Base-by-base conservation (phyloP, 75 land plant genomes). In the Cryptomeria japonica region DNA sequence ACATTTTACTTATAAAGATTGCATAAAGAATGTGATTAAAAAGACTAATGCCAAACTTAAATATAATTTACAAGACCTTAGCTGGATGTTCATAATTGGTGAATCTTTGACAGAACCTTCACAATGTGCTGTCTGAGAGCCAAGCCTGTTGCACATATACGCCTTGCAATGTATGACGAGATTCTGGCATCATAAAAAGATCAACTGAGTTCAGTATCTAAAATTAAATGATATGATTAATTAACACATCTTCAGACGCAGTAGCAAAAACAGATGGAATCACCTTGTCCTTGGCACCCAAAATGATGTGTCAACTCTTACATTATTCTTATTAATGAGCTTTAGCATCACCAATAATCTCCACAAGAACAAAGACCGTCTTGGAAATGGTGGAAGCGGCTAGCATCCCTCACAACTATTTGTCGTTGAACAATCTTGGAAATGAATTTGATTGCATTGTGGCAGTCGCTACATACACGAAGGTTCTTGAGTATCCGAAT, bases 401-500 rank as follows among this genome's bases (percentile, higher is more conserved):
- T 79, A 79, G 46, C 82, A 79, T 79, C 82, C 44, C 82, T 79
- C 19, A 79, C 82, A 79, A 79, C 82, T 38, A 79, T 79, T 34
- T 79, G 82, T 41, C 82, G 82, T 42, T 79, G 44, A 39, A 39
- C 82, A 41, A 79, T 79, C 82, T 79, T 79, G 44, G 46, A 79
- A 39, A 79, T 79, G 82, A 79, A 79, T 79, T 79, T 79, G 82
- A 79, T 79, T 79, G 82, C 82, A 41, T 22, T 79, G 46, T 79
- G 82, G 46, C 82, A 79, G 42, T 79, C 82, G 41, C 82, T 41
- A 79, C 82, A 79, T 22, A 79, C 82, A 39, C 82, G 82, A 34
- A 79, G 82, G 28, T 79, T 79, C 82, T 79, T 79, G 44, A 79
- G 39, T 79, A 79, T 79, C 82, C 93, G 86, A 14, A 92, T 64